Evolutionary conservation across 208 protist species (phyloP).

Genomic region (Phytomonas francai): DNA sequence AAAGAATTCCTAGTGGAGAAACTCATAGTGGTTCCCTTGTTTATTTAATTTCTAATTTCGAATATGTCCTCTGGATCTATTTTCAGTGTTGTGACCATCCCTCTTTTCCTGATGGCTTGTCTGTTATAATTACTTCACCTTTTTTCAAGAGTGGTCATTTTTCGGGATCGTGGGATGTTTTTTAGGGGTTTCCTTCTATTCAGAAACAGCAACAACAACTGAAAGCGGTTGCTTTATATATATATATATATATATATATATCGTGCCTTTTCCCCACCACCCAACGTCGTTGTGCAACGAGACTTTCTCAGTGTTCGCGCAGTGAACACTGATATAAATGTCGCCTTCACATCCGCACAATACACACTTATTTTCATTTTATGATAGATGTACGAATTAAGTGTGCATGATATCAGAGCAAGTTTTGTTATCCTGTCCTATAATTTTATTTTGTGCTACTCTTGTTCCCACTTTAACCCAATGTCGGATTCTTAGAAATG

Average conservation of each 20-base stretch:
- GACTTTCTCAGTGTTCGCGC: not conserved
- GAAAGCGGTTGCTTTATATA: not conserved
- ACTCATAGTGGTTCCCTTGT: not conserved
- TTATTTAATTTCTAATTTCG: not conserved
- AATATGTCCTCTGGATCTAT: not conserved
- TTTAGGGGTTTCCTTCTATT: not conserved
- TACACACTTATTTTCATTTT: not conserved
- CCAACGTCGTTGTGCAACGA: not conserved
- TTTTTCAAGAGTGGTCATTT: not conserved
- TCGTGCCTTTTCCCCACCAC: not conserved
- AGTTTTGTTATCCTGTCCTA: not conserved
- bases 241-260: not conserved
- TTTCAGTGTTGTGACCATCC: not conserved
- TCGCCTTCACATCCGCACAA: not conserved
- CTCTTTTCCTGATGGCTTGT: not conserved
- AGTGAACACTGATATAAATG: not conserved
- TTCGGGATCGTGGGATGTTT: not conserved
- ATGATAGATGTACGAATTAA: not conserved
- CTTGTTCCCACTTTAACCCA: conserved; percentile 18
- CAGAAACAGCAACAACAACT: not conserved
- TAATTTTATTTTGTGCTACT: conserved; percentile 7
- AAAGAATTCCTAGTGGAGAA: not conserved
- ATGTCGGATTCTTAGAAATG: conserved; percentile 8
- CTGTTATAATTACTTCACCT: not conserved
- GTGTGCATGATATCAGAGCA: not conserved